Evolutionary conservation across 352 stramenopile species (phyloP).

Genomic region (Globisporangium okanoganense): DNA sequence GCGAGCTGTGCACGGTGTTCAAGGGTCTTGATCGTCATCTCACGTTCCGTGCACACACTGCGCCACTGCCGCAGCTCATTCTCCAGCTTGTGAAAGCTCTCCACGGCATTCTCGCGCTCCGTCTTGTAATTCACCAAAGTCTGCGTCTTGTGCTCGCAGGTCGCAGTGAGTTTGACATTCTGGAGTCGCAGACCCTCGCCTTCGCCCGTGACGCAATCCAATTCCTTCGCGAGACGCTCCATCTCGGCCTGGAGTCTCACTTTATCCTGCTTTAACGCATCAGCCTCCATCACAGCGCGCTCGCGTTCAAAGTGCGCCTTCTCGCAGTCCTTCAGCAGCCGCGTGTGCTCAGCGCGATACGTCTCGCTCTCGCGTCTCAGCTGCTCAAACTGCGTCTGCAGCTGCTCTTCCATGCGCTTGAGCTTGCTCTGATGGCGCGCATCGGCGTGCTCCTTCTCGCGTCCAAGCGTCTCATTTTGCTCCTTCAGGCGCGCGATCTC

Average conservation of each 20-base stretch:
- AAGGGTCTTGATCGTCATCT: slow-evolving; percentile 35
- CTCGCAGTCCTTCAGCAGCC: slow-evolving; percentile 44
- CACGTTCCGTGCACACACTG: slow-evolving; percentile 33
- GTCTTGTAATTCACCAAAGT: slow-evolving; percentile 41
- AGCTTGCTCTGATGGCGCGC: slow-evolving; percentile 39
- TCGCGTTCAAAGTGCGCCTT: slow-evolving; percentile 59
- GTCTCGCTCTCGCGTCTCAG: slow-evolving; percentile 52
- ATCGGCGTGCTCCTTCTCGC: slow-evolving; percentile 47
- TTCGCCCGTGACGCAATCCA: slow-evolving; percentile 44
- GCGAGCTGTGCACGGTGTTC: slow-evolving; percentile 39
- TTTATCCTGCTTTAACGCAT: slow-evolving; percentile 48
- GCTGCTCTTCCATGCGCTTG: slow-evolving; percentile 61
- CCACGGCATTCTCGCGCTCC: slow-evolving; percentile 36
- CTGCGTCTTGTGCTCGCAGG: slow-evolving; percentile 51
- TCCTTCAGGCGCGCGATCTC: slow-evolving; percentile 31
- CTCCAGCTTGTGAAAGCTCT: slow-evolving; percentile 48
- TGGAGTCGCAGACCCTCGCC: slow-evolving; percentile 39
- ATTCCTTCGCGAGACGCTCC: slow-evolving; percentile 41
- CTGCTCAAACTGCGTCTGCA: slow-evolving; percentile 46
- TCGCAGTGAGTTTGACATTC: slow-evolving; percentile 48
- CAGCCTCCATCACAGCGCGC: slow-evolving; percentile 39
- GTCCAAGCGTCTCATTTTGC: slow-evolving; percentile 31
- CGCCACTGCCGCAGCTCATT: slow-evolving; percentile 37
- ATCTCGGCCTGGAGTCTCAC: slow-evolving; percentile 39
- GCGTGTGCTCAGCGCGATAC: slow-evolving; percentile 45